Conservation (phyloP, 2,329 filamentous ascomycete species). For the Arachnomyces sp. region DNA sequence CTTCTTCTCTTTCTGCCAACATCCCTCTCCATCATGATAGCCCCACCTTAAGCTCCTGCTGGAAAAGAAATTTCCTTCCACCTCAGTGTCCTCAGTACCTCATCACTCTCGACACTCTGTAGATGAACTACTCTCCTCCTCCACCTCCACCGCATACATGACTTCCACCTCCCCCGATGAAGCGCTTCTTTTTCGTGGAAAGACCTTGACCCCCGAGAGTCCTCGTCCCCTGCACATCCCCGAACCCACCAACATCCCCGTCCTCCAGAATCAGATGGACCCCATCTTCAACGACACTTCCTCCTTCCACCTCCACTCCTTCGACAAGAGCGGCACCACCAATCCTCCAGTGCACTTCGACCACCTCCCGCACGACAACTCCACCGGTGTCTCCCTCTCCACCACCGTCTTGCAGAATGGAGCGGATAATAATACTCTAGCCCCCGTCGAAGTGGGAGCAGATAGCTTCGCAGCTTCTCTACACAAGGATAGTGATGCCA, state of each 20-base stretch:
- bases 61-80: conserved; percentile 32
- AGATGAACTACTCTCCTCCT: neutral
- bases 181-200: conserved; percentile 52
- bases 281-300: conserved; percentile 60
- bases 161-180: conserved; percentile 43
- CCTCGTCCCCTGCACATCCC: conserved; percentile 61
- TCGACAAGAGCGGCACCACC: no score
- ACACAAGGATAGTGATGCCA: conserved; percentile 17
- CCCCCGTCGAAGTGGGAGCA: conserved; percentile 11
- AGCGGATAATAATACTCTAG: conserved; percentile 4
- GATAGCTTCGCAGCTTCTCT: conserved; percentile 26
- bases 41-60: conserved; percentile 32
- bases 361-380: no score
- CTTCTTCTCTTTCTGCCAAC: neutral
- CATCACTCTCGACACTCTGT: conserved; percentile 1
- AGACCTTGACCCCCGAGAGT: conserved; percentile 60
- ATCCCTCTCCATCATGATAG: conserved; percentile 15
- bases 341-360: no score
- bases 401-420: conserved; percentile 6
- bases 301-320: conserved; percentile 41
- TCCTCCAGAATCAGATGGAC: conserved; percentile 65
- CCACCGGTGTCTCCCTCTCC: no score
- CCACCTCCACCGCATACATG: conserved; percentile 39
- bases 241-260: conserved; percentile 59
- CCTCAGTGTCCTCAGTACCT: conserved; percentile 22